Percentiles rank a stretch among this genome's conserved stretches.
Conservation (phyloP, 2,329 filamentous ascomycete species). For the Venturia oleaginea region DNA sequence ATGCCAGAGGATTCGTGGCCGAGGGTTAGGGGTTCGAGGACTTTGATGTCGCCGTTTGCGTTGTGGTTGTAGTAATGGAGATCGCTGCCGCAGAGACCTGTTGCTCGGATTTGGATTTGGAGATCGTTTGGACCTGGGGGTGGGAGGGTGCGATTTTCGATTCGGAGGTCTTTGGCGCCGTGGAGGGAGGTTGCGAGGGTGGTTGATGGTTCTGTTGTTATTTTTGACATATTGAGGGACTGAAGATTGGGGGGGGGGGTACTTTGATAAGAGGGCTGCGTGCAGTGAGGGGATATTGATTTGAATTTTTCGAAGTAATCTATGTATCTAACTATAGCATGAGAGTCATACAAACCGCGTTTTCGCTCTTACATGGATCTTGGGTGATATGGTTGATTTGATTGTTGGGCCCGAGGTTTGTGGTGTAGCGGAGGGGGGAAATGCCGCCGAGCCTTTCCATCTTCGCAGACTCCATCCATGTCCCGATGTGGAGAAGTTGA, state of each 20-base stretch:
- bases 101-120: constrained; percentile 55
- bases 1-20: constrained; percentile 72
- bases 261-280: neutral
- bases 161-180: constrained; percentile 50
- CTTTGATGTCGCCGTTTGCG: constrained; percentile 76
- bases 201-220: constrained; percentile 35
- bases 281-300: neutral
- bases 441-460: neutral
- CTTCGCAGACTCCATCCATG: neutral
- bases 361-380: neutral
- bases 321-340: neutral
- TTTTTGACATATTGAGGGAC: neutral
- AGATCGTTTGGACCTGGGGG: constrained; percentile 46
- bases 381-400: neutral
- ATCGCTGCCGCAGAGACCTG: constrained; percentile 63
- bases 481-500: neutral
- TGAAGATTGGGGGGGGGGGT: neutral
- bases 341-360: neutral
- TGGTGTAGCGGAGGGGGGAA: neutral
- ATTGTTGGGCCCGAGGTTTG: neutral
- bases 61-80: constrained; percentile 82
- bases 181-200: constrained; percentile 49
- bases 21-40: constrained; percentile 73
- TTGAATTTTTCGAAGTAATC: neutral
- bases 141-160: constrained; percentile 35